A percentile compares a stretch with the other conserved stretches of the same genome.
Conservation (phyloP, 768 basidiomycete genomes). For the Mycena filopes region DNA sequence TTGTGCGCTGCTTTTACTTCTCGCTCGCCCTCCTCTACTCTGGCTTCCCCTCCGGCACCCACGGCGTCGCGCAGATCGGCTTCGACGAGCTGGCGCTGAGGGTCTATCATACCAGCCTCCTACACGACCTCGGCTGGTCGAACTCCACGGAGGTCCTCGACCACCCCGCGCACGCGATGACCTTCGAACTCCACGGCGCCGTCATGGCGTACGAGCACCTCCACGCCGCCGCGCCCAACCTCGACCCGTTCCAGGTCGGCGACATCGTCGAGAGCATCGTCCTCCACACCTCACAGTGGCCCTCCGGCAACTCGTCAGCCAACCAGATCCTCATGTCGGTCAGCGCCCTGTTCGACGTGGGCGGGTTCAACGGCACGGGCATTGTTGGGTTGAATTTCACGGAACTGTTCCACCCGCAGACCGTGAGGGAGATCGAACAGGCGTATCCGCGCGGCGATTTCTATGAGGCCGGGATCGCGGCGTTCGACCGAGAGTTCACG, state of each 20-base stretch:
- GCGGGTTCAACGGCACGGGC: background rate
- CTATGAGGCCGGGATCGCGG: background rate
- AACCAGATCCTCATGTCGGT: conserved; percentile 6
- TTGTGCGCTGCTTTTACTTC: conserved; percentile 16
- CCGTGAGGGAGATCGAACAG: conserved; percentile 12
- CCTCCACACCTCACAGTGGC: conserved; percentile 11
- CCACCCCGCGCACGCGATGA: conserved; percentile 15
- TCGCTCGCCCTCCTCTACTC: conserved; percentile 10
- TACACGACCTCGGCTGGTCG: conserved; percentile 16
- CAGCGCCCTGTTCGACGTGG: background rate
- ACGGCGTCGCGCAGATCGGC: conserved; percentile 11
- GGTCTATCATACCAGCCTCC: conserved; percentile 1
- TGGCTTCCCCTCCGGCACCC: conserved; percentile 11
- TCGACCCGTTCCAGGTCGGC: conserved; percentile 43
- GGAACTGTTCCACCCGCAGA: background rate
- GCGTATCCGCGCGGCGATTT: conserved; percentile 10
- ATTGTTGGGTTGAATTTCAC: background rate
- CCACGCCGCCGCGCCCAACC: background rate
- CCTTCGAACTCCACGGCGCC: conserved; percentile 11
- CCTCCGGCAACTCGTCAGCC: conserved; percentile 13
- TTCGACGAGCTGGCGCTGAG: conserved; percentile 4
- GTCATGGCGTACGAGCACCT: conserved; percentile 18
- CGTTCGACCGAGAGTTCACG: background rate
- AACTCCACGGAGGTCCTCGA: background rate
- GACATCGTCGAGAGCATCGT: conserved; percentile 16